A percentile compares a stretch with the other conserved stretches of the same genome.
Conservation (phyloP, 768 basidiomycete genomes). For the Boletus pseudo-olivaceus region DNA sequence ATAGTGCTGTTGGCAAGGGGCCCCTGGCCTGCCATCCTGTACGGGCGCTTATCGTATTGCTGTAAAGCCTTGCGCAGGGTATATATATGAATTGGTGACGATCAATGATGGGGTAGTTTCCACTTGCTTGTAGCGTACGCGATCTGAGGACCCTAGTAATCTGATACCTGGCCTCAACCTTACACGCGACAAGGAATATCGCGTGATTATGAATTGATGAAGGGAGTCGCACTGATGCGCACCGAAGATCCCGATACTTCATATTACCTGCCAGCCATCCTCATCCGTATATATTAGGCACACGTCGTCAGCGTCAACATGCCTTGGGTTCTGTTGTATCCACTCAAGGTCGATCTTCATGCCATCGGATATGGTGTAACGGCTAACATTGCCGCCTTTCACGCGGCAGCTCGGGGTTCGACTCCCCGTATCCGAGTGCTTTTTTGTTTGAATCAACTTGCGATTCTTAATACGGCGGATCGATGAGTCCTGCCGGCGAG, state of each 20-base stretch:
- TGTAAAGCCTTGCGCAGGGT: not conserved
- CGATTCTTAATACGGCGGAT: too few species aligned
- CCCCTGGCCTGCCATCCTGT: slow-evolving; percentile 22
- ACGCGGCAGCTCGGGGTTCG: slow-evolving; percentile 43
- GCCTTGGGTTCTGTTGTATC: not conserved
- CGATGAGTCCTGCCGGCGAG: too few species aligned
- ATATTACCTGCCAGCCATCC: not conserved
- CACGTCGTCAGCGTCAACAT: too few species aligned
- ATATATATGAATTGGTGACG: not conserved
- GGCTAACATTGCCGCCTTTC: slow-evolving; percentile 68
- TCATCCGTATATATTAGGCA: too few species aligned
- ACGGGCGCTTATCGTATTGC: slow-evolving; percentile 14
- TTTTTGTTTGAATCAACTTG: not conserved
- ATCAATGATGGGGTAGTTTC: not conserved
- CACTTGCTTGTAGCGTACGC: not conserved
- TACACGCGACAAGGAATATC: not conserved
- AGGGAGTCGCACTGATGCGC: not conserved
- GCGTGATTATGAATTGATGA: not conserved
- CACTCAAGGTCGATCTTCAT: too few species aligned
- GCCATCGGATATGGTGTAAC: slow-evolving; percentile 55
- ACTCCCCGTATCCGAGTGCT: slow-evolving; percentile 31
- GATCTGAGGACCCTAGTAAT: not conserved
- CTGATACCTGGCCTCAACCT: not conserved
- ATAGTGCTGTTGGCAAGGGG: not conserved
- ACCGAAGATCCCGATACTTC: not conserved